These are phyloP conservation scores for Trichophaea hybrida DNA, from an alignment of 2,329 filamentous ascomycete species.

Conservation along the genomic window DNA sequence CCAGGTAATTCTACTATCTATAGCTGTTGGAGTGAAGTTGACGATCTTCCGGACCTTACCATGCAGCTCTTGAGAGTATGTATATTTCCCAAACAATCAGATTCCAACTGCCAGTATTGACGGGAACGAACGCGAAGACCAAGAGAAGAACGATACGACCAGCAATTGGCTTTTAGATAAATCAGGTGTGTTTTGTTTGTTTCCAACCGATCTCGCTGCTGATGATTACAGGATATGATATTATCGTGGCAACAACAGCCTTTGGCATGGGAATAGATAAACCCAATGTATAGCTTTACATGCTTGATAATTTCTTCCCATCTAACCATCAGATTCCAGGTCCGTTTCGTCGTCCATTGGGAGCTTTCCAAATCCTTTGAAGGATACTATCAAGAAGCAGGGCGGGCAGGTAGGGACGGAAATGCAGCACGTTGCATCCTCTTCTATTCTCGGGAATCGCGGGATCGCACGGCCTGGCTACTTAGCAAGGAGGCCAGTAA, in stretches of 20 bases:
- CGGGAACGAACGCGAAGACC: constrained; percentile 6
- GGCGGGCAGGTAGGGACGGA: constrained; percentile 76
- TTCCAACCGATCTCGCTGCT: no score
- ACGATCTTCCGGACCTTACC: constrained; percentile 38
- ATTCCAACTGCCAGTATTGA: no score
- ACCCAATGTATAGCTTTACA: constrained; percentile 40
- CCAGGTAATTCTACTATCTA: constrained; percentile 34
- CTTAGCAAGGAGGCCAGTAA: constrained; percentile 35
- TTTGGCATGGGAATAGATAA: constrained; percentile 99
- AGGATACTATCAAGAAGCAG: constrained; percentile 90
- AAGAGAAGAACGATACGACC: constrained; percentile 55
- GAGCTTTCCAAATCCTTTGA: constrained; percentile 87
- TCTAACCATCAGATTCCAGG: constrained; percentile 30
- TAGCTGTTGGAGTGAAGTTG: not conserved
- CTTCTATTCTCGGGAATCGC: constrained; percentile 80
- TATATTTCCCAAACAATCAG: constrained; percentile 9
- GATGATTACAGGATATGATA: constrained; percentile 50
- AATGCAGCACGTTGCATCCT: constrained; percentile 76
- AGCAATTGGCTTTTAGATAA: constrained; percentile 58
- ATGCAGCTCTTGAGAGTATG: constrained; percentile 53
- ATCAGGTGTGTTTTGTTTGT: constrained; percentile 27
- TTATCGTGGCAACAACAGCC: constrained; percentile 88
- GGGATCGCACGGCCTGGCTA: constrained; percentile 52
- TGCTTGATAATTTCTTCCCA: not conserved
- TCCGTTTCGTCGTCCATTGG: constrained; percentile 92